A percentile compares a stretch with the other conserved stretches of the same genome.
Evolutionary conservation across 345 rosid species (phyloP).

Genomic region (Carallia pectinifolia): DNA sequence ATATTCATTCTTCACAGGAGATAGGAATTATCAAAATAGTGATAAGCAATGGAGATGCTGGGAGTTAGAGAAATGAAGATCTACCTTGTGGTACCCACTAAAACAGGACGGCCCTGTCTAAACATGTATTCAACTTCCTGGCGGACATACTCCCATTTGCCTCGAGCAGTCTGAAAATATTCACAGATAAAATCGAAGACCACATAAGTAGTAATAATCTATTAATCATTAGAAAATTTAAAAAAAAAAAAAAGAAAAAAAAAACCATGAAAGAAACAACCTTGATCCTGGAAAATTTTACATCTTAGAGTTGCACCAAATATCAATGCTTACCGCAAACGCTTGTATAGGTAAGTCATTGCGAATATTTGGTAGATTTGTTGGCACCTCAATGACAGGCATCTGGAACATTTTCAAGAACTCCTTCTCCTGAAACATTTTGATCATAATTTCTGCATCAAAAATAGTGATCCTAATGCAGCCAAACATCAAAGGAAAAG

Average conservation of each 20-base stretch:
- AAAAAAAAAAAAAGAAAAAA: constrained; percentile 6
- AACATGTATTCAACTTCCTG: constrained; percentile 92
- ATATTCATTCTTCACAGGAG: too few relatives aligned
- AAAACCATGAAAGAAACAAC: constrained; percentile 2
- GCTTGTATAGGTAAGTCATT: constrained; percentile 89
- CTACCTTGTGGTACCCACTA: constrained; percentile 97
- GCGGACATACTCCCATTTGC: constrained; percentile 88
- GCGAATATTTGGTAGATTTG: constrained; percentile 88
- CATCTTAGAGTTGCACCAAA: background rate
- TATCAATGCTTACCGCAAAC: constrained; percentile 62
- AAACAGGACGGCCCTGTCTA: constrained; percentile 90
- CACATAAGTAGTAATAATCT: background rate
- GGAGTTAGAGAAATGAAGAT: background rate
- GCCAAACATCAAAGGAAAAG: background rate
- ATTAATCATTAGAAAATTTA: background rate
- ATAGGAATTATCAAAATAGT: too few relatives aligned
- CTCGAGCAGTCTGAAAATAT: constrained; percentile 69
- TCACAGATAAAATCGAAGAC: constrained; percentile 9
- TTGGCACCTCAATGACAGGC: constrained; percentile 93
- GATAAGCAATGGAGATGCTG: background rate
- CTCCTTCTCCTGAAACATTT: constrained; percentile 23
- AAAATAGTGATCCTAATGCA: background rate
- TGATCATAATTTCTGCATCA: background rate
- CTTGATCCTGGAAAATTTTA: background rate
- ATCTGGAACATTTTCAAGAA: constrained; percentile 87